Evolutionary conservation across 257 asterid genomes (phyloP), one percentile per base, ranked within the genome.

Genomic region (Solanum lycopersicoides): DNA sequence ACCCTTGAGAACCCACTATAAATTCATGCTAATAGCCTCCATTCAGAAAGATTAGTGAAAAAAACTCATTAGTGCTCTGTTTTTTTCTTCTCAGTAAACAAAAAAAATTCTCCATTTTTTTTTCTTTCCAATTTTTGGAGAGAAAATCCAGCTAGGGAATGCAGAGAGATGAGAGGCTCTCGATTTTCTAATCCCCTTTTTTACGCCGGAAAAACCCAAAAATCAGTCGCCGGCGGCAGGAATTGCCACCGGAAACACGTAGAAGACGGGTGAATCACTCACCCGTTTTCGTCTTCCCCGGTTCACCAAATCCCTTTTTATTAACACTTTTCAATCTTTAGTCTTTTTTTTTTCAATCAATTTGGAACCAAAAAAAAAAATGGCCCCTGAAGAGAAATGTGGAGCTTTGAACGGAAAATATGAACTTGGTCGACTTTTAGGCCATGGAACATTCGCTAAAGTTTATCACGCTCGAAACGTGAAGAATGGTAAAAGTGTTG

Each of bases 191-290:
- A 91, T 56, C 93, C 93, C 45, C 90, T 86, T 60, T 86, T 90
- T 20, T 87, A 91, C 86, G 92, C 94, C 89, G 94, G 91, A 30
- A 92, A 89, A 82, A 71, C 91, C 86, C 92, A 86, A 42, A 92
- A 87, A 91, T 92, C 89, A 89, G 92, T 90, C 82, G 63, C 83
- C 69, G 91, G 96, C 89, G 98, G 97, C 92, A 92, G 99, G 56
- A 95, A 90, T 83, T 95, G 98, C 85, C 99, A 95, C 92, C 98
- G 99, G 89, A 96, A 96, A 89, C 95, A 96, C 97, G 98, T 95
- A 7, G 98, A 95, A 83, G 99, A 96, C 98, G 99, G 99, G 94
- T 95, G 98, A 96, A 88, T 9, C 25, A 66, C 15, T 39, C 76
- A 74, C 83, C 77, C 23, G 39, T 5, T 28, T 66, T 39, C 12